Evolutionary conservation across 2,329 filamentous ascomycete species (phyloP).

Genomic region (Trichophyton equinum): DNA sequence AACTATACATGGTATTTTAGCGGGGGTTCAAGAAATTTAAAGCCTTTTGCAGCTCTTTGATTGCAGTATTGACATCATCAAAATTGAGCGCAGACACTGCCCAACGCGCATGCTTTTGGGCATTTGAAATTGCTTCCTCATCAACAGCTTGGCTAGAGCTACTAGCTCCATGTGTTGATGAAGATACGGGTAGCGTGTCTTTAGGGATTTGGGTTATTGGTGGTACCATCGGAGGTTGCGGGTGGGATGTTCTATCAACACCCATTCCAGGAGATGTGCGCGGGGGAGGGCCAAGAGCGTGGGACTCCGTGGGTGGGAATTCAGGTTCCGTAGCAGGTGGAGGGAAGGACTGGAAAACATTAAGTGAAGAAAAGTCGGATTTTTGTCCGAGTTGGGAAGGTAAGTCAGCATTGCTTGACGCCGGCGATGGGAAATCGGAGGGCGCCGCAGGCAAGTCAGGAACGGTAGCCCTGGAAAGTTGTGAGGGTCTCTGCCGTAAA

Average conservation of each 20-base stretch:
- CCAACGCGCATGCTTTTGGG: slow-evolving; percentile 94
- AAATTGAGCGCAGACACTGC: slow-evolving; percentile 95
- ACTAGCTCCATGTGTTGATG: slow-evolving; percentile 14
- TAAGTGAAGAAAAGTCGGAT: slow-evolving; percentile 12
- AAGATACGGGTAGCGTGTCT: background rate
- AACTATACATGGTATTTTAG: slow-evolving; percentile 21
- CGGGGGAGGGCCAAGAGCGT: slow-evolving; percentile 16
- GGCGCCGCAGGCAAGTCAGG: slow-evolving; percentile 30
- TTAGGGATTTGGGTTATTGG: background rate
- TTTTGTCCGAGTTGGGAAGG: slow-evolving; percentile 12
- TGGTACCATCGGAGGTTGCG: slow-evolving; percentile 5
- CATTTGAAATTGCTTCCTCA: slow-evolving; percentile 63
- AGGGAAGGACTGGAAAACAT: slow-evolving; percentile 31
- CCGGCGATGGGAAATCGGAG: slow-evolving; percentile 22
- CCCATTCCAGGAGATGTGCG: slow-evolving; percentile 5
- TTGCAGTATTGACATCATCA: slow-evolving; percentile 82
- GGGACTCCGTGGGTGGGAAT: slow-evolving; percentile 15
- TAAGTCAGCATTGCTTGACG: slow-evolving; percentile 9
- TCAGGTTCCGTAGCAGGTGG: slow-evolving; percentile 21
- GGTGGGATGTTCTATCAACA: slow-evolving; percentile 4
- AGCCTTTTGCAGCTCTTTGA: slow-evolving; percentile 69
- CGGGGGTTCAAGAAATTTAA: slow-evolving; percentile 56
- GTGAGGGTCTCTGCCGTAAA: slow-evolving; percentile 18
- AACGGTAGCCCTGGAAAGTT: slow-evolving; percentile 17
- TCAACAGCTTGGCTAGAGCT: slow-evolving; percentile 31